phyloP scores from a whole-genome alignment of 345 rosid genomes.

The Euphorbia lathyris region DNA sequence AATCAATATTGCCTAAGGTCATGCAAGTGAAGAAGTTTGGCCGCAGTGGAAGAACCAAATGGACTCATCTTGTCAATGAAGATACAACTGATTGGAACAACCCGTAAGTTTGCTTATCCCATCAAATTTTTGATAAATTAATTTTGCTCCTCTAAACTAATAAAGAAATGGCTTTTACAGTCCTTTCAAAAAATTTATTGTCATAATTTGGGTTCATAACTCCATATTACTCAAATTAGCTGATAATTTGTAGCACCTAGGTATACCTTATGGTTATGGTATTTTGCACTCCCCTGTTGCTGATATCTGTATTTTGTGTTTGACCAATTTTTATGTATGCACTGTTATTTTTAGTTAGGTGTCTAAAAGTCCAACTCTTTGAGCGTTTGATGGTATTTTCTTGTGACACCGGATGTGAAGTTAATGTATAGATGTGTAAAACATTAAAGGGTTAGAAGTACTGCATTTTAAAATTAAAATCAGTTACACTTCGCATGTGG shows the following conservation, averaged over 20 bases:
- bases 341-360: background rate
- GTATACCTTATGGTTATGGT: background rate
- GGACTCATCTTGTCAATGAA: constrained; percentile 85
- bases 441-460: too few relatives aligned
- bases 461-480: background rate
- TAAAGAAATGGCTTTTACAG: background rate
- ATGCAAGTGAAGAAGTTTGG: constrained; percentile 86
- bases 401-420: background rate
- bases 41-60: constrained; percentile 79
- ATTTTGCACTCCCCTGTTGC: background rate
- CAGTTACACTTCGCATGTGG: background rate
- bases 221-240: background rate
- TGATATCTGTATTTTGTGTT: background rate
- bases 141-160: background rate
- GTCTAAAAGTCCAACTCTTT: background rate
- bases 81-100: constrained; percentile 82
- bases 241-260: background rate
- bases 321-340: background rate
- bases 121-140: background rate
- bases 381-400: background rate
- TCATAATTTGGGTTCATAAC: background rate
- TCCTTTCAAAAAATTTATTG: background rate
- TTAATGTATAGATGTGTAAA: too few relatives aligned
- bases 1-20: constrained; percentile 63
- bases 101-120: constrained; percentile 47